Base-by-base conservation (phyloP, 2,329 filamentous ascomycete genomes). In the Aspergillus sp. region DNA sequence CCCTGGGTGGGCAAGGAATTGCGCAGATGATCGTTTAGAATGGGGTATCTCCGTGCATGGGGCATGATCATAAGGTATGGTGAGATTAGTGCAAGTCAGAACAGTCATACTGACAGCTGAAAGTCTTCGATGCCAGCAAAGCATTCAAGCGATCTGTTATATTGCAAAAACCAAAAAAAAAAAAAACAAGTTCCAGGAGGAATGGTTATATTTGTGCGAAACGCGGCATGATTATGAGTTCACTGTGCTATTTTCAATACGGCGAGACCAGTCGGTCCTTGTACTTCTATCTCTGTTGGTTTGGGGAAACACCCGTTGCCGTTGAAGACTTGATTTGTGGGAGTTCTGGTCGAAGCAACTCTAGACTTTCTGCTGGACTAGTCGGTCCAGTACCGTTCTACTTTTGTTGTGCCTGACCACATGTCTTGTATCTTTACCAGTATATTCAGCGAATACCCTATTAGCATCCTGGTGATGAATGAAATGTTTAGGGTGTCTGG, bases 21-120 rank as follows among this genome's bases (percentile, higher is more conserved):
- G 94, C 91, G 57, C 92, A 96, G 79, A 96, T 97, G 93, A 96
- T 97, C 75, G 91, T 97, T 67, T 95, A 61, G 62, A n/a, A n/a
- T n/a, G 51, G 24, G 19, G 26, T 20, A 42, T 54, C 30, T 42
- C 16, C 5, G 16, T 19, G 40, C n/a, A 20, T 7, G 19, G 13
- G 40, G 19, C 11, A 20, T 42, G n/a, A 14, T 11, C 40, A 42
- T 42, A 2, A 30, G 26, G 26, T 30, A 30, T 30, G 26, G 16
- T 26, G 30, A 17, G 22, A 19, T 40, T 19, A 6, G 2, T 30
- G 43, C 45, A 4, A 24, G 10, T 11, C 26, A 30, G 10, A 11
- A 30, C 7, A 30, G 26, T 30, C 6, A 30, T 9, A 8, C 26
- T 30, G 8, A 30, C 8, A 8, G 26, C 26, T 11, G 6, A 36